These are phyloP conservation scores for Trichoderma citrinoviride DNA, from an alignment of 2,329 filamentous ascomycete genomes.

Conservation along the genomic window DNA sequence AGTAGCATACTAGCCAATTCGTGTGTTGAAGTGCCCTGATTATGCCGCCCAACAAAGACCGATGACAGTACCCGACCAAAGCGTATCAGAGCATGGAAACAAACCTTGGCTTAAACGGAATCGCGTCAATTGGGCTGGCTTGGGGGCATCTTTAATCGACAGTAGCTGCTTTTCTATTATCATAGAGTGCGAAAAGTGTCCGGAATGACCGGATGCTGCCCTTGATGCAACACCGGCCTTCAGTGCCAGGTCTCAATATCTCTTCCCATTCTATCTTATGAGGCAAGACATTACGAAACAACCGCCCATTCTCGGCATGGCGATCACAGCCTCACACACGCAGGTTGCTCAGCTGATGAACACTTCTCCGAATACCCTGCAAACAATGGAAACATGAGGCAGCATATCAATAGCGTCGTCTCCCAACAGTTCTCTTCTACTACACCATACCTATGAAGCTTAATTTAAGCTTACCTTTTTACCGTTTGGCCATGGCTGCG, in stretches of 20 bases:
- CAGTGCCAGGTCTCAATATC: background rate
- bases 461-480: background rate
- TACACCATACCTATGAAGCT: background rate
- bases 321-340: constrained; percentile 1
- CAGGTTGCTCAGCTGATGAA: background rate
- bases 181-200: too few species aligned
- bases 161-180: too few species aligned
- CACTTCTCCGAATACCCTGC: background rate
- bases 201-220: too few species aligned
- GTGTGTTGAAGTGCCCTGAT: too few species aligned
- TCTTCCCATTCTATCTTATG: background rate
- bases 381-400: background rate
- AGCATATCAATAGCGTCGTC: background rate
- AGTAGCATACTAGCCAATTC: too few species aligned
- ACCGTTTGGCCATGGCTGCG: too few species aligned
- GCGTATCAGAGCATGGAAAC: too few species aligned
- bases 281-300: background rate
- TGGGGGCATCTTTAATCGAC: too few species aligned
- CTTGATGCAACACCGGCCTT: background rate
- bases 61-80: too few species aligned
- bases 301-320: background rate
- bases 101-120: too few species aligned
- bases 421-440: background rate
- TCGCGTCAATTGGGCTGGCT: too few species aligned
- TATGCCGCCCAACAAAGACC: background rate